Evolutionary conservation across 2,329 filamentous ascomycete species (phyloP).

Genomic region (Penicillium thymicola): DNA sequence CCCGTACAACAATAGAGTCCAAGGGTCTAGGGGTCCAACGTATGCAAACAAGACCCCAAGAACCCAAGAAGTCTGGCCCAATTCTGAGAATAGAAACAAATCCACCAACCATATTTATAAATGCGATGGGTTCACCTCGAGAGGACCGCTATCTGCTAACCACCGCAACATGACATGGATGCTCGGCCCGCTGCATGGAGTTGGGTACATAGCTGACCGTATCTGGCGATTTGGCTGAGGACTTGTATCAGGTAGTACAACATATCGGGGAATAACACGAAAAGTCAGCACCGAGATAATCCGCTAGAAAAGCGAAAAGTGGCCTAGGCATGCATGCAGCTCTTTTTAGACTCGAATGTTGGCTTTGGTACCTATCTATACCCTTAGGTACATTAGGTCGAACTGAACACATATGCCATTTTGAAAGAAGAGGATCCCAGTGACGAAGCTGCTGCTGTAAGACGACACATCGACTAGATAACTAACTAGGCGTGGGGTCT

Average conservation of each 20-base stretch:
- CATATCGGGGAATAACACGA: constrained; percentile 4
- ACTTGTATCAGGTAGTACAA: constrained; percentile 6
- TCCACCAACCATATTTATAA: not conserved
- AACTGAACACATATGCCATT: not conserved
- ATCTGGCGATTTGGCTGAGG: constrained; percentile 6
- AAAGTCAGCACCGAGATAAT: not conserved
- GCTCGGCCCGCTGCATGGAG: constrained; percentile 19
- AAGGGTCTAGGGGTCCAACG: not conserved
- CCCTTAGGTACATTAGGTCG: not conserved
- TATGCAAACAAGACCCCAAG: not conserved
- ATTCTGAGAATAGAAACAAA: constrained; percentile 1
- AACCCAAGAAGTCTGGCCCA: not conserved
- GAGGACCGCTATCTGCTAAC: not conserved
- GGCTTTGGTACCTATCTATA: constrained; percentile 1
- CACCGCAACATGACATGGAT: constrained; percentile 15
- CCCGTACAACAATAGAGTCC: not conserved
- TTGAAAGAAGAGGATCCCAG: not conserved
- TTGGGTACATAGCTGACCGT: constrained; percentile 13
- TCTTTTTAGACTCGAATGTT: constrained; percentile 8
- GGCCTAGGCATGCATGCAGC: constrained; percentile 15
- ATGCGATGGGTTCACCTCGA: not conserved
- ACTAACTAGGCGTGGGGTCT: not conserved
- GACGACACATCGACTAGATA: not conserved
- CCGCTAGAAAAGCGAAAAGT: not conserved
- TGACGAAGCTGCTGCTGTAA: not conserved